Evolutionary conservation across 2,329 filamentous ascomycete genomes (phyloP), one percentile per base, ranked within the genome.

Genomic region (Dactylellina sp.): DNA sequence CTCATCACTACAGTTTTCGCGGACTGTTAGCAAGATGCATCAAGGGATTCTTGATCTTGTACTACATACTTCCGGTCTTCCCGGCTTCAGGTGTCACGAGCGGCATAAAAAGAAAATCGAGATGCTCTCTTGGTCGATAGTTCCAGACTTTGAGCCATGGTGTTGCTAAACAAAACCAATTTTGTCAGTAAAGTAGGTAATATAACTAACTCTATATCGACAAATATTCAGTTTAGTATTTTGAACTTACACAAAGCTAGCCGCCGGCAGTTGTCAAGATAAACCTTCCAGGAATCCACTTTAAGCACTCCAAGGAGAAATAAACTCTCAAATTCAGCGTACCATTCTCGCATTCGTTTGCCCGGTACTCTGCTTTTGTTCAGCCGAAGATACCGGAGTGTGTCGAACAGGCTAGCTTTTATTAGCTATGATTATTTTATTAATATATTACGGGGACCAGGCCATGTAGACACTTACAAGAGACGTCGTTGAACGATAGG

Each of bases 141-240:
- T 62, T 66, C 70, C 70, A 74, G 46, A 74, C 55, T 35, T 66
- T 74, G 2, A 74, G 32, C 70, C 70, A 74, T n/a, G 70, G 70
- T 2, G 61, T 62, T 32, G 53, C 70, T 65, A 37, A 44, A 16
- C 11, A 7, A 37, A 32, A 14, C 14, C 35, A 16, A 20, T 49
- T 24, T 28, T 18, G 16, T 53, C 28, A 53, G 28, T 16, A 18
- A 1, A 18, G 5, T 46, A 18, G 2, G 16, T 5, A 20, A 46
- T 4, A 46, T 18, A 46, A 37, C 2, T 20, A 9, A 11, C 44
- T 22, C 2, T 37, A 20, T 16, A 50, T 50, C 24, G 47, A 37
- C 7, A 7, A 37, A 9, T 11, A 12, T 1, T n/a, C n/a, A n/a
- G n/a, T n/a, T n/a, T n/a, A n/a, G n/a, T n/a, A n/a, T 6, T 2